These are phyloP conservation scores for Zymoseptoria brevis DNA, from an alignment of 2,329 filamentous ascomycete genomes.

Conservation along the genomic window DNA sequence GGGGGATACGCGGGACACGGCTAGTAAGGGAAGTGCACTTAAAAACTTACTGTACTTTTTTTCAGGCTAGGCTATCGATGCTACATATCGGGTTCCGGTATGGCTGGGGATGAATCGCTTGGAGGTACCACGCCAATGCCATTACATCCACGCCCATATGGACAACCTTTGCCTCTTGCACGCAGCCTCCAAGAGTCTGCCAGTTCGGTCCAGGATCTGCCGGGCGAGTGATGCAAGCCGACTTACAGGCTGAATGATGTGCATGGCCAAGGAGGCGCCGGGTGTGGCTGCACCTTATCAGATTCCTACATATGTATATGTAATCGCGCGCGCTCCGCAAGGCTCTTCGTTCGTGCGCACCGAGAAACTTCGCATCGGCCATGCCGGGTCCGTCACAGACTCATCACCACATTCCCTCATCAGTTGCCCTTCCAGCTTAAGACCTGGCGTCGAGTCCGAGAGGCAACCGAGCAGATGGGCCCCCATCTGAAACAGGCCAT, in stretches of 20 bases:
- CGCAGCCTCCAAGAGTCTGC: neutral
- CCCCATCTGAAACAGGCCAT: neutral
- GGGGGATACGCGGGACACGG: no score
- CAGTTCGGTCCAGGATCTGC: neutral
- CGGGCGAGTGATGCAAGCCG: neutral
- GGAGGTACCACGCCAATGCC: neutral
- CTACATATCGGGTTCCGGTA: neutral
- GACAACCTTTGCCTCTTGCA: neutral
- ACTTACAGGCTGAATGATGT: no score
- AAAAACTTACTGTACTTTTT: neutral
- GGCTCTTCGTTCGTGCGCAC: neutral
- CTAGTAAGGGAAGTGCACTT: neutral
- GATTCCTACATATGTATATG: neutral
- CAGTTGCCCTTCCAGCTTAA: neutral
- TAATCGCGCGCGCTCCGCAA: neutral
- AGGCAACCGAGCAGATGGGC: neutral
- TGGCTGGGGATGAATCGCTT: neutral
- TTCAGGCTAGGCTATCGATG: neutral
- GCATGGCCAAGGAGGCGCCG: neutral
- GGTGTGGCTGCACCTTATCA: neutral
- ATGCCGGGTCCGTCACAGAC: no score
- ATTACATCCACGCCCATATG: neutral
- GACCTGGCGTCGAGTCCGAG: neutral
- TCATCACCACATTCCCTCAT: neutral
- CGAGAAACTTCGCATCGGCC: no score